A percentile compares a stretch with the other conserved stretches of the same genome.
These are phyloP conservation scores for Thuidium tamariscinum DNA, from an alignment of 225 moss, liverwort and hornwort species.

Conservation along the genomic window DNA sequence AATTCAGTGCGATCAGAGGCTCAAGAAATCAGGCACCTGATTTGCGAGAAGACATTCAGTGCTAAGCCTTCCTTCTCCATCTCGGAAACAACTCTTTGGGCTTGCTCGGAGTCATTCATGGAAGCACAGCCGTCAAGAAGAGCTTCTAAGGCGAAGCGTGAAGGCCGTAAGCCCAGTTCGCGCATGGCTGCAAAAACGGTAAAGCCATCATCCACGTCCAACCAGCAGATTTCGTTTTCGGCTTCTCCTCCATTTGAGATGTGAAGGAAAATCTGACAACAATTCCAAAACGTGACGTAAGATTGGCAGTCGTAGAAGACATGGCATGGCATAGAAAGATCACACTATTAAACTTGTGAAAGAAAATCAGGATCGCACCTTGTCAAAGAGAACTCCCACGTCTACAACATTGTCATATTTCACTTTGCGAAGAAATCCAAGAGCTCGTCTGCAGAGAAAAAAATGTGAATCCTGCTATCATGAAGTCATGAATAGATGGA, in stretches of 20 bases:
- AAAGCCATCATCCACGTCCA: constrained; percentile 63
- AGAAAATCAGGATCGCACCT: constrained; percentile 16
- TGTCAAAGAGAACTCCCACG: constrained; percentile 58
- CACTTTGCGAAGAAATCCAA: constrained; percentile 51
- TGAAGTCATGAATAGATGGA: not conserved
- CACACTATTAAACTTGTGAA: not conserved
- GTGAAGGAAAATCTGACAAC: constrained; percentile 50
- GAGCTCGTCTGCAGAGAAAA: constrained; percentile 33
- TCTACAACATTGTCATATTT: constrained; percentile 44
- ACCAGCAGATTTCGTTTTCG: constrained; percentile 39
- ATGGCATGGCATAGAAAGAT: not conserved
- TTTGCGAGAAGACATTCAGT: constrained; percentile 64
- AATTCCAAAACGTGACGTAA: not conserved
- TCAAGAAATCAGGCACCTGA: constrained; percentile 29
- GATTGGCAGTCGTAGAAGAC: not conserved
- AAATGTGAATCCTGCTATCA: not conserved
- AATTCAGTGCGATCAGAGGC: not conserved
- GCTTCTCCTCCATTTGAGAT: constrained; percentile 52
- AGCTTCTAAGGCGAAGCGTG: constrained; percentile 58
- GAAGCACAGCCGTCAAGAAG: constrained; percentile 62
- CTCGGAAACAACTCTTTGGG: constrained; percentile 53
- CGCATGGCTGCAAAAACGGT: constrained; percentile 46
- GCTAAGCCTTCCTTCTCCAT: constrained; percentile 57
- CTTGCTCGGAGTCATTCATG: constrained; percentile 45
- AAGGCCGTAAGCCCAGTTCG: constrained; percentile 49